Evolutionary conservation across 139 green algal genomes (phyloP).

Genomic region (Haematococcus sp.): DNA sequence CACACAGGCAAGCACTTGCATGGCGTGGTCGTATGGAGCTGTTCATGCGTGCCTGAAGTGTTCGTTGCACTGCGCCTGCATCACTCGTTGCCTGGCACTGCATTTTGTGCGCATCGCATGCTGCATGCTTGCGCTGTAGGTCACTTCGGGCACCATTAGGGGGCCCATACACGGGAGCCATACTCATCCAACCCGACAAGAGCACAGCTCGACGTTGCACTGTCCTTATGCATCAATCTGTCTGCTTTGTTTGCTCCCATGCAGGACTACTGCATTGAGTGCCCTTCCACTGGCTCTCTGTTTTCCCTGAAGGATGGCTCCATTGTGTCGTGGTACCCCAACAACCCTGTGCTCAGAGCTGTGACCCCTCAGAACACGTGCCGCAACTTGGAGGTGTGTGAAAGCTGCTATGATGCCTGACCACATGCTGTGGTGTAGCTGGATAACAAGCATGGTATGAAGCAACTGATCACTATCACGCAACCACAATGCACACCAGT

Average conservation of each 20-base stretch:
- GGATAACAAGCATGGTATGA: too few species aligned
- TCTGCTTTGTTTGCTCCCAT: not conserved
- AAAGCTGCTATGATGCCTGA: too few species aligned
- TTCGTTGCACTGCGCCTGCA: too few species aligned
- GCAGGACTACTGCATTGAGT: constrained; percentile 88
- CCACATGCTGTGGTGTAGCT: too few species aligned
- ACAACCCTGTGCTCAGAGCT: constrained; percentile 80
- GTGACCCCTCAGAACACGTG: constrained; percentile 77
- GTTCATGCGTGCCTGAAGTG: not conserved
- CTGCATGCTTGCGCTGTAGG: not conserved
- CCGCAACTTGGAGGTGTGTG: constrained; percentile 57
- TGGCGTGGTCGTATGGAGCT: too few species aligned
- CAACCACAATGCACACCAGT: not conserved
- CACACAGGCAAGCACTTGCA: constrained; percentile 69
- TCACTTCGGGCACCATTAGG: too few species aligned
- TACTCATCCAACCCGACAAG: too few species aligned
- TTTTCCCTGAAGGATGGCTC: constrained; percentile 92
- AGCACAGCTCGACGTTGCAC: too few species aligned
- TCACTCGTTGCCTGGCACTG: too few species aligned
- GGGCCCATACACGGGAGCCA: too few species aligned
- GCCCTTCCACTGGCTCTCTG: constrained; percentile 80
- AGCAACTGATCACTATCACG: too few species aligned
- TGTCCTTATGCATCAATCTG: too few species aligned
- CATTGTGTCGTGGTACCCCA: constrained; percentile 91
- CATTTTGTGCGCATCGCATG: not conserved